A percentile compares a stretch with the other conserved stretches of the same genome.
phyloP scores from a whole-genome alignment of 2,329 filamentous ascomycete genomes.

The Chaetoscypha palmicola region DNA sequence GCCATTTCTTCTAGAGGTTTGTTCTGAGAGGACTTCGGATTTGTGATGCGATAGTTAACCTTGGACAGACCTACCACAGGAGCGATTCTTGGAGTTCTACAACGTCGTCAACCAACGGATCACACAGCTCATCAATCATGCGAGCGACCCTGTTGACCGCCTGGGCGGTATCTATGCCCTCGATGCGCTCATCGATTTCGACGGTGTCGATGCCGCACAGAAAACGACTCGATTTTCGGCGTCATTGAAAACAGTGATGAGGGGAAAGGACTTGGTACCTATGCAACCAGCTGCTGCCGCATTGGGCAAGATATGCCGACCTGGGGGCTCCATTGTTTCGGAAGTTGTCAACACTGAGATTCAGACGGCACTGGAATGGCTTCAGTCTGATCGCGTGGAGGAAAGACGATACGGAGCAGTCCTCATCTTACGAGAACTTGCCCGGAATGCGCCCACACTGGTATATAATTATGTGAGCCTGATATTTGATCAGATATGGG shows the following conservation, averaged over 20 bases:
- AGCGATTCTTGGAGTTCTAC: slow-evolving; percentile 69
- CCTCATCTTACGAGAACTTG: slow-evolving; percentile 81
- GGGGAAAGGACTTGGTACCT: slow-evolving; percentile 83
- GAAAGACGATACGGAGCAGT: slow-evolving; percentile 90
- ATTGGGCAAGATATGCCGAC: slow-evolving; percentile 82
- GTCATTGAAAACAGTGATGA: slow-evolving; percentile 78
- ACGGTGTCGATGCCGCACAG: slow-evolving; percentile 84
- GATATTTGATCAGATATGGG: slow-evolving; percentile 94
- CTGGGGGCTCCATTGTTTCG: slow-evolving; percentile 87
- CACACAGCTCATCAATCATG: slow-evolving; percentile 70
- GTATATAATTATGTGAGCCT: slow-evolving; percentile 95
- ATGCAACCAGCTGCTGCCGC: slow-evolving; percentile 88
- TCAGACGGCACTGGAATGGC: slow-evolving; percentile 91
- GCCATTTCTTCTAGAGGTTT: slow-evolving; percentile 30
- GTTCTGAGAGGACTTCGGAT: slow-evolving; percentile 2
- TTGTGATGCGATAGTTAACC: background rate
- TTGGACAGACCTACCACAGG: slow-evolving; percentile 63
- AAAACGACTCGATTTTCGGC: slow-evolving; percentile 94
- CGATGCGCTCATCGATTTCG: slow-evolving; percentile 90
- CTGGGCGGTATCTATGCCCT: slow-evolving; percentile 89
- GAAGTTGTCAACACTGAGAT: slow-evolving; percentile 96
- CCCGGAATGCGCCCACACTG: slow-evolving; percentile 85
- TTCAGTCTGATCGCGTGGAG: slow-evolving; percentile 91
- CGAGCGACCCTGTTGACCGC: slow-evolving; percentile 78
- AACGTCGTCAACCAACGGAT: slow-evolving; percentile 59